phyloP scores from a whole-genome alignment of 1,284 basidiomycete species.

The Singerocomus rubriflavus region DNA sequence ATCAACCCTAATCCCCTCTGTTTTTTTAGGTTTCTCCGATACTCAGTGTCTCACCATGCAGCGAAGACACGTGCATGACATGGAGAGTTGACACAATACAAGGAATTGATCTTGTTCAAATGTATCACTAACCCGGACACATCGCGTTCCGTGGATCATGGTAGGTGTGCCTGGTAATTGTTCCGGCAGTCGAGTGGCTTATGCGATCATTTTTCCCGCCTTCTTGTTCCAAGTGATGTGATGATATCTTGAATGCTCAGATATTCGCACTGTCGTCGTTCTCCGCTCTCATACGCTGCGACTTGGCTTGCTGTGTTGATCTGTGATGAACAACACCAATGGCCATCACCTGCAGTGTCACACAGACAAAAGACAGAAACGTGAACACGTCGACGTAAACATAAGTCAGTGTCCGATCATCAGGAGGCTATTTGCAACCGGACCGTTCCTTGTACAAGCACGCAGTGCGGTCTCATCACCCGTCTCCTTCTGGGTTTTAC shows the following conservation, averaged over 20 bases:
- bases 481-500: background rate
- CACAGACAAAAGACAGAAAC: background rate
- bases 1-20: background rate
- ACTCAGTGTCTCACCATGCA: background rate
- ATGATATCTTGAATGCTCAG: background rate
- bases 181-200: background rate
- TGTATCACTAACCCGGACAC: background rate
- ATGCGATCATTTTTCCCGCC: background rate
- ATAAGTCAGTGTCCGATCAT: constrained; percentile 7
- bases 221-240: constrained; percentile 5
- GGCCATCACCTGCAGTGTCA: background rate
- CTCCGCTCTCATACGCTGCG: background rate
- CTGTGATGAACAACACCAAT: background rate
- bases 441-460: background rate
- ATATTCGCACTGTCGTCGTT: background rate
- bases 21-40: background rate
- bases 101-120: background rate
- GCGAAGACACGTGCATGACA: background rate
- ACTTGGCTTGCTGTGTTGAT: background rate
- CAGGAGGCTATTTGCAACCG: constrained; percentile 6
- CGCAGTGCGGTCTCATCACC: background rate
- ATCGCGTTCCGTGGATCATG: background rate
- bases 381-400: background rate
- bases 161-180: background rate
- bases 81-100: background rate